Evolutionary conservation across 768 basidiomycete species (phyloP).

Genomic region (Suillus decipiens): DNA sequence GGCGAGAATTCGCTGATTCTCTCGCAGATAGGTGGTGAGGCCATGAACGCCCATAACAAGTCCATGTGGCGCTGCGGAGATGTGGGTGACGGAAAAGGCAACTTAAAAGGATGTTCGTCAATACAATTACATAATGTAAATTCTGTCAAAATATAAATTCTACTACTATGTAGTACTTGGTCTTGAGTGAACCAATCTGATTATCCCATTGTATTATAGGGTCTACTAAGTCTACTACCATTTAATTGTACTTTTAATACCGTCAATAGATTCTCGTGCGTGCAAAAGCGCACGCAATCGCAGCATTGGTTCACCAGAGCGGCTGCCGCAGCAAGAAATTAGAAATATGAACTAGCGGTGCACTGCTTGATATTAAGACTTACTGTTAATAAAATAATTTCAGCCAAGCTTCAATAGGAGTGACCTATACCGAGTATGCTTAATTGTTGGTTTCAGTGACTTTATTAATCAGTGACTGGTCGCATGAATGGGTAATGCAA

Average conservation of each 20-base stretch:
- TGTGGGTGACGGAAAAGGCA: constrained; percentile 7
- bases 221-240: neutral
- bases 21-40: constrained; percentile 51
- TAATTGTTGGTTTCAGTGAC: neutral
- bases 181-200: too few relatives aligned
- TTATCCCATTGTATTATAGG: neutral
- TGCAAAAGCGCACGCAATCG: neutral
- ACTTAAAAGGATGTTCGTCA: neutral
- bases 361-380: neutral
- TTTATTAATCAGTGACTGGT: neutral
- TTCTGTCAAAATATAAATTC: neutral
- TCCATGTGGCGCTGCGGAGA: constrained; percentile 7
- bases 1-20: constrained; percentile 43
- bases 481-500: neutral
- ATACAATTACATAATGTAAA: neutral
- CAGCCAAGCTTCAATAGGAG: neutral
- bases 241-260: neutral
- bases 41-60: constrained; percentile 53
- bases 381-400: neutral
- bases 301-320: neutral
- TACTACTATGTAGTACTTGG: too few relatives aligned
- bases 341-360: neutral
- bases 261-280: neutral
- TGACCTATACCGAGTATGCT: neutral
- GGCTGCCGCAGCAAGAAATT: neutral